Evolutionary conservation across 805 yeast species (phyloP), one percentile per base, ranked within the genome.

Genomic region (Ogataea pilisensis): DNA sequence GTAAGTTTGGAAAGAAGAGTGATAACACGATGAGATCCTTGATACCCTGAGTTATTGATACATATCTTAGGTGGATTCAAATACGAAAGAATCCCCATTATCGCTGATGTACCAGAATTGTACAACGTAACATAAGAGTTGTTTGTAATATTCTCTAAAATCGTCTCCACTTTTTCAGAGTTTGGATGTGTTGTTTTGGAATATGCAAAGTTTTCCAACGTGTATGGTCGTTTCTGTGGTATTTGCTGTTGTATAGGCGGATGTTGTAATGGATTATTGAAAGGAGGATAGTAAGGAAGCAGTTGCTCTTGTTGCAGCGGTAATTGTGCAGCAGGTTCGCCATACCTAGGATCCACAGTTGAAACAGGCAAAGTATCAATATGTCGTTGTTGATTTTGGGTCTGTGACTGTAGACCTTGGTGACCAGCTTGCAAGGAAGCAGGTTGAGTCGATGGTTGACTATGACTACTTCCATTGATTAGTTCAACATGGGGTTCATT

Each of bases 51-150:
- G 30, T 69, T 61, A 25, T 74, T 74, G 32, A 74, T 68, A 39
- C 68, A 63, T 6, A 76, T 53, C 12, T 54, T 60, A 29, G 64
- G 63, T 1, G 80, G 79, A 48, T 74, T 74, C 36, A 67, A 54
- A 43, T 63, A 64, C 20, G 76, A 71, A 44, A 75, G 52, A 14
- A 70, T 65, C 1, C 77, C 80, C 66, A 63, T 66, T 34, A 73
- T 72, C 0, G 81, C 78, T 21, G 73, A 62, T 6, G 77, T 61
- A 1, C 81, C 80, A 1, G 78, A 71, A 34, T 67, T 67, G 44
- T 76, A 76, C 2, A 70, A 63, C 0, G 74, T 69, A 0, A 70
- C 76, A 49, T 69, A 54, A 3, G 73, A 72, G 26, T 68, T 69
- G 1, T 75, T 66, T 33, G 75, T 64, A 35, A 76, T 64, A 27